Conservation (phyloP, 2,329 filamentous ascomycete genomes). For the Penicillium occitanis region DNA sequence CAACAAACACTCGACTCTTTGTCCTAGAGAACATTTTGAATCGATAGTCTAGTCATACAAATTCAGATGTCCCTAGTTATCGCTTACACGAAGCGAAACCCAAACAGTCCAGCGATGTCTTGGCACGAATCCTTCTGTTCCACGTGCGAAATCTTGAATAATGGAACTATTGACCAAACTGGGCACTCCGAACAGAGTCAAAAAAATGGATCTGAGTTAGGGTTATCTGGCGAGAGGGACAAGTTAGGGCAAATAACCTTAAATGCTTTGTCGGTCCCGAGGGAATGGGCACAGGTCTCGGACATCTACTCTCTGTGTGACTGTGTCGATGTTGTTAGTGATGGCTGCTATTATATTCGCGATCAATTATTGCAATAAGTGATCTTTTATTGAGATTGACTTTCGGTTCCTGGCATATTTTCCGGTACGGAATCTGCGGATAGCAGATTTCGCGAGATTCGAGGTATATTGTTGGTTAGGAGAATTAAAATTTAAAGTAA, state of each 20-base stretch:
- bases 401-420: constrained; percentile 15
- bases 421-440: neutral
- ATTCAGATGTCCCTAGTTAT: neutral
- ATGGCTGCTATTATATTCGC: constrained; percentile 4
- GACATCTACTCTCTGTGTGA: neutral
- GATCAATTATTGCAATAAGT: neutral
- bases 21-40: neutral
- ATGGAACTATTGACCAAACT: neutral
- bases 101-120: neutral
- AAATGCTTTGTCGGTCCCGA: neutral
- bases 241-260: neutral
- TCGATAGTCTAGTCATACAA: neutral
- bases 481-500: neutral
- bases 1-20: neutral
- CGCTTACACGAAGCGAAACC: neutral
- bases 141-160: neutral
- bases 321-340: neutral
- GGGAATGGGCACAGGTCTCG: neutral
- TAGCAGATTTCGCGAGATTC: neutral
- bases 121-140: neutral
- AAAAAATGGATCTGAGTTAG: neutral
- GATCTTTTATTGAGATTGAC: constrained; percentile 10
- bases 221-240: neutral
- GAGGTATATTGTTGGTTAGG: neutral
- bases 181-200: neutral